A percentile compares a stretch with the other conserved stretches of the same genome.
Conservation (phyloP, 441 rosid genomes). For the Manihot esculenta region DNA sequence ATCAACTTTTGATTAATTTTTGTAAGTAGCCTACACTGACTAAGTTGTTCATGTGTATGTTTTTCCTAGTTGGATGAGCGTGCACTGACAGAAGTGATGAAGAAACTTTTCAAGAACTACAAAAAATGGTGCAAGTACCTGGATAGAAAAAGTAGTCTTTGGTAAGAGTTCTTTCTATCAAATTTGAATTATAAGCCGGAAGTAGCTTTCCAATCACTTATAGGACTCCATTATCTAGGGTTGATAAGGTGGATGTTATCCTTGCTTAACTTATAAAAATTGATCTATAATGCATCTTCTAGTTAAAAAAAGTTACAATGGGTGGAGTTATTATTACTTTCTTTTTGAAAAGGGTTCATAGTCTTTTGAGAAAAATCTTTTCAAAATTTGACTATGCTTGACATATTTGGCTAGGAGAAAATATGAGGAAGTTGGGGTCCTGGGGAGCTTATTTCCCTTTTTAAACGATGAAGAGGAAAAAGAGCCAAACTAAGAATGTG, state of each 20-base stretch:
- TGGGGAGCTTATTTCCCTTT: neutral
- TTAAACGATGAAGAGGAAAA: neutral
- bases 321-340: neutral
- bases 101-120: conserved; percentile 95
- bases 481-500: neutral
- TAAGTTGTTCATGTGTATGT: neutral
- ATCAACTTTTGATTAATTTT: neutral
- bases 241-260: neutral
- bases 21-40: neutral
- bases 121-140: conserved; percentile 98
- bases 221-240: neutral
- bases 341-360: neutral
- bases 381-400: neutral
- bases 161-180: conserved; percentile 29
- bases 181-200: neutral
- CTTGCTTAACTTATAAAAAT: neutral
- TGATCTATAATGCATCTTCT: conserved; percentile 4
- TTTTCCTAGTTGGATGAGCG: conserved; percentile 81
- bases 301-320: neutral
- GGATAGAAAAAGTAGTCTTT: conserved; percentile 92
- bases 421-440: neutral
- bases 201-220: neutral
- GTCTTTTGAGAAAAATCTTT: neutral
- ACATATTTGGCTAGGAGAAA: neutral
- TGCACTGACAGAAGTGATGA: conserved; percentile 95